Base-by-base conservation (phyloP, 2,329 filamentous ascomycete genomes). In the Leptodontidium sp. region DNA sequence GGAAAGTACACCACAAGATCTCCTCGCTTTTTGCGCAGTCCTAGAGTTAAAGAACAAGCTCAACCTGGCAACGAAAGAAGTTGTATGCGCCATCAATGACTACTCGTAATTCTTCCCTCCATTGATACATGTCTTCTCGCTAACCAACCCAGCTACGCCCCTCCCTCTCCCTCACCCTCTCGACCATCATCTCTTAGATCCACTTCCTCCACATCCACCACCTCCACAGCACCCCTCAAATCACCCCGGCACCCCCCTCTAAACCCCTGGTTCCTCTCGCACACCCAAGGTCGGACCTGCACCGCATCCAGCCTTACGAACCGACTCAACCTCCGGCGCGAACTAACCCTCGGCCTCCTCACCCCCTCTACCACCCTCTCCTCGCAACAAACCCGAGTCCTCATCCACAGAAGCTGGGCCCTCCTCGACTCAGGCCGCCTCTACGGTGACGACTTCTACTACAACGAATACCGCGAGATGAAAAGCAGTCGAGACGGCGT, bases 401-500 rank as follows among this genome's bases (percentile, higher is more conserved):
- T 65, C 29, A 40, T 65, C 17, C 62, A 68, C 38, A 24, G 67
- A 2, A 65, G 67, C 26, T 68, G 57, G 67, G 62, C 55, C 4
- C 38, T 65, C n/a, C 45, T 64, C 4, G 45, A 59, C 17, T 49
- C 40, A 38, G 64, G 50, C n/a, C 52, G 43, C 17, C n/a, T 0
- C 4, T 65, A 65, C 58, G 64, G 64, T 1, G 55, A 59, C 17
- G 43, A 50, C 15, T 65, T 65, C 43, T 65, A 59, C 15, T 65
- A 65, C n/a, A 65, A 65, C 15, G 64, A 65, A 53, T 65, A 59
- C 40, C 26, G 57, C 14, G 53, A 50, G 26, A 26, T 65, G n/a
- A 47, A 43, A 12, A 38, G 45, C 9, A 38, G 45, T 12, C 29
- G 32, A 4, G 64, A 59, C 9, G 64, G 64, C 7, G 35, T 65